Base-by-base conservation (phyloP, 768 basidiomycete genomes). In the Russula vinacea region DNA sequence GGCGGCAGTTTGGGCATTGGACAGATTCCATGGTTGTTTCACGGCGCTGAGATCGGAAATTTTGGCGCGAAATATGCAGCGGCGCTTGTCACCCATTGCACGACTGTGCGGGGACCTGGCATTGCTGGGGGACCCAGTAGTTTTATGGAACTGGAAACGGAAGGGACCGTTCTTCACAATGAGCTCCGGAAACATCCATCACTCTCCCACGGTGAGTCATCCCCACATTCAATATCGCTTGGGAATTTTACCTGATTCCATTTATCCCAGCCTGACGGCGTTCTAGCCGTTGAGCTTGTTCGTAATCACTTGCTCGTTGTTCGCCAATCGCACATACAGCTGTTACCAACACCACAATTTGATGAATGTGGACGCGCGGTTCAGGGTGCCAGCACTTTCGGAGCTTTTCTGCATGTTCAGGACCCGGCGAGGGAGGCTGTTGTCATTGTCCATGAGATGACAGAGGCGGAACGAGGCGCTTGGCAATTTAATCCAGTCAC, bases 401-500 rank as follows among this genome's bases (percentile, higher is more conserved):
- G 64, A 16, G 70, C 67, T 1, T 67, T 52, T 47, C 55, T 71
- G 39, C 67, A 68, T 40, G 60, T 71, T 56, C 72, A 69, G 53
- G 56, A 67, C 17, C 62, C 65, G 19, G 74, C 71, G 3, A 67
- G 56, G 11, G 73, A 72, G 37, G 72, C 73, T 8, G 71, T 71
- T 47, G 64, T 76, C 51, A 64, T 75, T 24, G 67, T 69, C 13
- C 72, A 67, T 57, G 52, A 59, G 5, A 54, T 59, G 42, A 45
- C 64, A n/a, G 56, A 57, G 5, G 70, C 69, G 40, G 70, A 72
- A 19, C 65, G 57, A n/a, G 60, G 60, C 2, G 69, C 70, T 60
- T 74, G 74, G 74, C 71, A 72, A n/a, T 58, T 68, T 33, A 71
- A 74, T 42, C 70, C 75, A 13, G 72, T 74, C n/a, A 73, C 74